A percentile compares a stretch with the other conserved stretches of the same genome.
Conservation (phyloP, 73 alveolate species). For the Tetrahymena elliotti region DNA sequence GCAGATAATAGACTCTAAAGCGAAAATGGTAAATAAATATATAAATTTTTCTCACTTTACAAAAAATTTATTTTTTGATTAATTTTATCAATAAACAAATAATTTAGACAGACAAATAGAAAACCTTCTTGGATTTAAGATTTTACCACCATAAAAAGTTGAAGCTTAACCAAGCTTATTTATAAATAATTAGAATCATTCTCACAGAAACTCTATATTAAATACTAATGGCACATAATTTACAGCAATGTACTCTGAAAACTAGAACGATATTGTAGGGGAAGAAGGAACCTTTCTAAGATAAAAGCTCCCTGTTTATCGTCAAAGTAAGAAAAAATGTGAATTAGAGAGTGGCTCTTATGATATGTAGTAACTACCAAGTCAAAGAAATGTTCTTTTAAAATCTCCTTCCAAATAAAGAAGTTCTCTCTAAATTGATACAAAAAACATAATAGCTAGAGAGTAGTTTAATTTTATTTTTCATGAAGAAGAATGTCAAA, state of each 20-base stretch:
- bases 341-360: not conserved
- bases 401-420: not conserved
- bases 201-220: not conserved
- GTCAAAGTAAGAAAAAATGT: not conserved
- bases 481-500: not conserved
- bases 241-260: not conserved
- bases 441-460: not conserved
- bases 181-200: not conserved
- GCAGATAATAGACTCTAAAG: not conserved
- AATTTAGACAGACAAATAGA: not conserved
- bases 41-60: not conserved
- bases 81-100: too few relatives aligned
- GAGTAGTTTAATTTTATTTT: not conserved
- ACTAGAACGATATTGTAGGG: not conserved
- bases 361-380: not conserved
- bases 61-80: not conserved
- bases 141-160: not conserved
- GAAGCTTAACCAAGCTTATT: not conserved
- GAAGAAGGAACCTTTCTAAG: not conserved
- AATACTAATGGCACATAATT: not conserved
- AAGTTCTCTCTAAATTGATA: not conserved
- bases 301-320: not conserved
- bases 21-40: not conserved
- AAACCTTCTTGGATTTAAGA: not conserved
- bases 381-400: not conserved